These are phyloP conservation scores for Dryadomyces quercivorus DNA, from an alignment of 2,329 filamentous ascomycete genomes.

Conservation along the genomic window DNA sequence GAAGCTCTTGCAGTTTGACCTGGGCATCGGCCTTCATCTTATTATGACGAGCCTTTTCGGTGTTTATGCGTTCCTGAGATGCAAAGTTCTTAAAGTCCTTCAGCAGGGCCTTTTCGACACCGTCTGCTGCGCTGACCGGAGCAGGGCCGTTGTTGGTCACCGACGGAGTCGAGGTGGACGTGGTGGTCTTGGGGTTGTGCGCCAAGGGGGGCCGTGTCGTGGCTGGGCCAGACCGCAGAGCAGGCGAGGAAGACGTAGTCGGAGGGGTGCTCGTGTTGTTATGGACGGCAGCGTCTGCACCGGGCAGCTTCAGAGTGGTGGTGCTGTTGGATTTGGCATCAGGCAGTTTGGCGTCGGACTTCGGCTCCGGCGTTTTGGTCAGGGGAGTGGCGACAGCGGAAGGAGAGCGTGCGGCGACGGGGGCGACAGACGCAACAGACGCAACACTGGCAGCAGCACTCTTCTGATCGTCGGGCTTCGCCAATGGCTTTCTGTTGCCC, in stretches of 20 bases:
- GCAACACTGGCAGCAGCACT: conserved; percentile 14
- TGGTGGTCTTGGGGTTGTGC: conserved; percentile 23
- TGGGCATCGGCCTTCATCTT: conserved; percentile 69
- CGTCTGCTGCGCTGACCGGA: conserved; percentile 42
- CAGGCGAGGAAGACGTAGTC: not conserved
- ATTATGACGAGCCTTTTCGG: conserved; percentile 41
- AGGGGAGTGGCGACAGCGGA: conserved; percentile 17
- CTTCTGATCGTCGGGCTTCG: conserved; percentile 25
- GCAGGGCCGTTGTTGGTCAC: conserved; percentile 16
- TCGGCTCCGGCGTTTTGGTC: conserved; percentile 21
- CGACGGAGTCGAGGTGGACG: conserved; percentile 1
- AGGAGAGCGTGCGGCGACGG: conserved; percentile 14
- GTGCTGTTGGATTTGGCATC: not conserved
- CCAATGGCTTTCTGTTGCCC: conserved; percentile 22
- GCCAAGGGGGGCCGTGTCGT: conserved; percentile 27
- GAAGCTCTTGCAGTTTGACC: conserved; percentile 83
- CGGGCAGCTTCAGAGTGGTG: not conserved
- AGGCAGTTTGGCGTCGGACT: conserved; percentile 15
- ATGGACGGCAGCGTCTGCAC: not conserved
- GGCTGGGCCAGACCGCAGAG: conserved; percentile 21
- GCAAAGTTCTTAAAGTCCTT: conserved; percentile 55
- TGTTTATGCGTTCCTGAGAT: conserved; percentile 38
- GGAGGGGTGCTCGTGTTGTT: conserved; percentile 1
- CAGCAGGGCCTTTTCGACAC: conserved; percentile 49
- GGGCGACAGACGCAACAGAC: conserved; percentile 1